Conservation (phyloP, 2,329 filamentous ascomycete species). For the Mariannaea elegans region DNA sequence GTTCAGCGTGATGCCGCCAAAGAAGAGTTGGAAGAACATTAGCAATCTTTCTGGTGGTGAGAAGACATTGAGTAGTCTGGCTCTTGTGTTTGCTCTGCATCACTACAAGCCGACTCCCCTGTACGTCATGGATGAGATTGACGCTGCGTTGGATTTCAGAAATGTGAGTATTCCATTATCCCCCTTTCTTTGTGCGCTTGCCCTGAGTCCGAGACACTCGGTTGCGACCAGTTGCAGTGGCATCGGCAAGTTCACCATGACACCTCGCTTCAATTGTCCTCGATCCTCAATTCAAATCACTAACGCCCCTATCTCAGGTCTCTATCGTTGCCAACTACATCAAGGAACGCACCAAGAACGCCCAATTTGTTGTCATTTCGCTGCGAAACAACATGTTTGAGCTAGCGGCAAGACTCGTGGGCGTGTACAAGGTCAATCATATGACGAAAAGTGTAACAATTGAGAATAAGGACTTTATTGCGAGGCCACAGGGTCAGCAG, state of each 20-base stretch:
- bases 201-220: conserved; percentile 35
- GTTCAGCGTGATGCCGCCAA: conserved; percentile 98
- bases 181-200: conserved; percentile 6
- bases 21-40: conserved; percentile 99
- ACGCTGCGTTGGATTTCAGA: conserved; percentile 95
- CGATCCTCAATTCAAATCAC: conserved; percentile 17
- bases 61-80: conserved; percentile 93
- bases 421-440: conserved; percentile 99
- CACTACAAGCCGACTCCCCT: conserved; percentile 97
- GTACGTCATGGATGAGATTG: conserved; percentile 99
- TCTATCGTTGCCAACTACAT: conserved; percentile 99
- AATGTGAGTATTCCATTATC: conserved; percentile 73
- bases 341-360: conserved; percentile 98
- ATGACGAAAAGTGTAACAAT: conserved; percentile 96
- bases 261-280: conserved; percentile 21
- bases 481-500: conserved; percentile 47
- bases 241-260: conserved; percentile 27
- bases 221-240: conserved; percentile 24
- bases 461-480: conserved; percentile 82
- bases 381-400: conserved; percentile 99
- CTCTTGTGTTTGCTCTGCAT: conserved; percentile 96
- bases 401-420: conserved; percentile 91
- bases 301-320: conserved; percentile 64
- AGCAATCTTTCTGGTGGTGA: conserved; percentile 94
- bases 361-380: conserved; percentile 98